Conservation (phyloP, 2,329 filamentous ascomycete species). For the Xylaria polymorpha region DNA sequence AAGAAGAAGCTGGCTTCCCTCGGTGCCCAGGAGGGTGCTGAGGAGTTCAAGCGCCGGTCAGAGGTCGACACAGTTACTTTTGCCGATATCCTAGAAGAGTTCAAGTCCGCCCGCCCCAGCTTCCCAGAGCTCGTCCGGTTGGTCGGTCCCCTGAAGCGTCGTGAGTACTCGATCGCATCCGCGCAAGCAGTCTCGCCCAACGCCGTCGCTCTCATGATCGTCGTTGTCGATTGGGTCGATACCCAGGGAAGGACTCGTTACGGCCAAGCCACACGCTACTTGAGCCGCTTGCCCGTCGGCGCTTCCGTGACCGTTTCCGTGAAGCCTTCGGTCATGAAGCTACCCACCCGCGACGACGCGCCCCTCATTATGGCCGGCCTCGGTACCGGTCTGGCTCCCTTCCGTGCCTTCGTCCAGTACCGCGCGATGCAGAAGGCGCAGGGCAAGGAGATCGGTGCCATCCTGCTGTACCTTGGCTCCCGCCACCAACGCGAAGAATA, state of each 20-base stretch:
- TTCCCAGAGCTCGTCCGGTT: slow-evolving; percentile 92
- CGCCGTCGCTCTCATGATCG: slow-evolving; percentile 93
- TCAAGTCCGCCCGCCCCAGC: slow-evolving; percentile 84
- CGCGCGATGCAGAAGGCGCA: slow-evolving; percentile 98
- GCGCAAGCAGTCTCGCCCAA: slow-evolving; percentile 93
- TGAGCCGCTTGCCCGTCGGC: slow-evolving; percentile 80
- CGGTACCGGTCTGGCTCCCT: slow-evolving; percentile 97
- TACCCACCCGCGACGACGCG: slow-evolving; percentile 86
- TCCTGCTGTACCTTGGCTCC: slow-evolving; percentile 95
- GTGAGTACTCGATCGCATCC: slow-evolving; percentile 99
- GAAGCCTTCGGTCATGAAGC: slow-evolving; percentile 99
- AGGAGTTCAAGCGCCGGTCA: slow-evolving; percentile 90
- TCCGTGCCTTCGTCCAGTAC: slow-evolving; percentile 98
- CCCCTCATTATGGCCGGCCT: slow-evolving; percentile 99
- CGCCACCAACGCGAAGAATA: slow-evolving; percentile 99
- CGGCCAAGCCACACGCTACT: slow-evolving; percentile 92
- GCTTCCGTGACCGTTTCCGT: slow-evolving; percentile 88
- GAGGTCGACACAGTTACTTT: slow-evolving; percentile 94
- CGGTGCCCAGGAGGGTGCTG: slow-evolving; percentile 80
- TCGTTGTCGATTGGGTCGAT: slow-evolving; percentile 96
- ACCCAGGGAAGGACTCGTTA: slow-evolving; percentile 86
- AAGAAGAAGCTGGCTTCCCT: slow-evolving; percentile 82
- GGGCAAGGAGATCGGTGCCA: slow-evolving; percentile 92
- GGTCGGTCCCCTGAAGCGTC: slow-evolving; percentile 90
- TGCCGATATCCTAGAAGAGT: slow-evolving; percentile 90